Evolutionary conservation across 108 stramenopile genomes (phyloP).

Genomic region (Nitzschia palea): DNA sequence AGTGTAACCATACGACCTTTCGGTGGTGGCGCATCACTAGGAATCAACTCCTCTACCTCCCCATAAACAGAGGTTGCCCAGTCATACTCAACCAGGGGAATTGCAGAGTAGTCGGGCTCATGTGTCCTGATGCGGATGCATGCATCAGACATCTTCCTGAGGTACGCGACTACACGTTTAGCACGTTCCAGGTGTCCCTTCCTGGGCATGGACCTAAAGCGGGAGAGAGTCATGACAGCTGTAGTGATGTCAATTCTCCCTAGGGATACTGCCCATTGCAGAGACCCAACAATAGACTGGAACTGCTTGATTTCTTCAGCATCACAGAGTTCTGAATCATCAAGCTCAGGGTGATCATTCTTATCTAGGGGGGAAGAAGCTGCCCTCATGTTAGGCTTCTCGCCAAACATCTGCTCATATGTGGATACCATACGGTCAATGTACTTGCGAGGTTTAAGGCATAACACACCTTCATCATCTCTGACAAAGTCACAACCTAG

Average conservation of each 20-base stretch:
- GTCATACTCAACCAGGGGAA: neutral
- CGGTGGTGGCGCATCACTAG: conserved; percentile 21
- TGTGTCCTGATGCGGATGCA: conserved; percentile 33
- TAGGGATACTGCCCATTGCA: conserved; percentile 28
- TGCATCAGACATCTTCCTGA: conserved; percentile 29
- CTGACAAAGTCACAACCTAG: conserved; percentile 33
- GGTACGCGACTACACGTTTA: conserved; percentile 21
- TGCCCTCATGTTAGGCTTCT: conserved; percentile 12
- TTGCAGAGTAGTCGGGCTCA: conserved; percentile 13
- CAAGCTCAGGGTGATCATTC: conserved; percentile 8
- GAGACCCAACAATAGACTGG: conserved; percentile 14
- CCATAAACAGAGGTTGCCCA: conserved; percentile 21
- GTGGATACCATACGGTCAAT: conserved; percentile 4
- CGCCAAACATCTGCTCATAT: conserved; percentile 19
- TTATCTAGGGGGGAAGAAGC: conserved; percentile 8
- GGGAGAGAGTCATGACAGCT: conserved; percentile 25
- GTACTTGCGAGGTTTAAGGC: conserved; percentile 22
- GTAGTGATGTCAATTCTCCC: conserved; percentile 42
- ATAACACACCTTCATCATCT: conserved; percentile 28
- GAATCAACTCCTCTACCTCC: neutral
- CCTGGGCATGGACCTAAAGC: conserved; percentile 1
- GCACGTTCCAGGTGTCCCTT: conserved; percentile 5
- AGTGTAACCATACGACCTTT: conserved; percentile 8
- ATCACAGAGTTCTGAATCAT: neutral
- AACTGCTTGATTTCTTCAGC: conserved; percentile 1